phyloP scores from a whole-genome alignment of 305 asterid species.

The Fraxinus velutina region DNA sequence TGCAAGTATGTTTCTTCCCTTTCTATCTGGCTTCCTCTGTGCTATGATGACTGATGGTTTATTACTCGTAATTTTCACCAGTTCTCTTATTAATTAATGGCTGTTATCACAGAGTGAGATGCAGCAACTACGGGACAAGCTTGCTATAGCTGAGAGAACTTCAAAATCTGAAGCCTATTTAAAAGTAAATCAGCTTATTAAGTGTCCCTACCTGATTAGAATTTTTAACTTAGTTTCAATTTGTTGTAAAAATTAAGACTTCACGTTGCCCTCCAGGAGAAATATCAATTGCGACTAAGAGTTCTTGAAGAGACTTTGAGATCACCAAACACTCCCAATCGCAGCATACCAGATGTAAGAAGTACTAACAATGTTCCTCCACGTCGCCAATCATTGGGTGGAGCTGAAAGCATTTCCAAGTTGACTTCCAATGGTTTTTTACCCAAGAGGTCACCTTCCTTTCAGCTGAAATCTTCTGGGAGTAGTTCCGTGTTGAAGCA shows the following conservation, averaged over 20 bases:
- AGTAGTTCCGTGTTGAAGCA: constrained; percentile 84
- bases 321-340: constrained; percentile 58
- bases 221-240: background rate
- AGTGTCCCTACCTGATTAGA: background rate
- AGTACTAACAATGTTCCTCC: constrained; percentile 72
- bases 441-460: constrained; percentile 93
- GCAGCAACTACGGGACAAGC: constrained; percentile 96
- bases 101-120: constrained; percentile 73
- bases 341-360: constrained; percentile 62
- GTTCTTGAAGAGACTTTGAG: constrained; percentile 95
- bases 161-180: constrained; percentile 89
- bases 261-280: constrained; percentile 57
- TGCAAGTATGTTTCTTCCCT: constrained; percentile 55
- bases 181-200: constrained; percentile 53
- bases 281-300: constrained; percentile 72
- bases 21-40: background rate
- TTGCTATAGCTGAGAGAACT: constrained; percentile 78
- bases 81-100: constrained; percentile 11
- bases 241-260: constrained; percentile 8
- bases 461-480: constrained; percentile 82
- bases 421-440: constrained; percentile 77
- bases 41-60: constrained; percentile 5
- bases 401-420: constrained; percentile 81
- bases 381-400: constrained; percentile 94
- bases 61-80: background rate